Percentiles rank a stretch among this genome's conserved stretches.
Evolutionary conservation across 78 protist species (phyloP).

Genomic region (Dictyostelium purpureum): DNA sequence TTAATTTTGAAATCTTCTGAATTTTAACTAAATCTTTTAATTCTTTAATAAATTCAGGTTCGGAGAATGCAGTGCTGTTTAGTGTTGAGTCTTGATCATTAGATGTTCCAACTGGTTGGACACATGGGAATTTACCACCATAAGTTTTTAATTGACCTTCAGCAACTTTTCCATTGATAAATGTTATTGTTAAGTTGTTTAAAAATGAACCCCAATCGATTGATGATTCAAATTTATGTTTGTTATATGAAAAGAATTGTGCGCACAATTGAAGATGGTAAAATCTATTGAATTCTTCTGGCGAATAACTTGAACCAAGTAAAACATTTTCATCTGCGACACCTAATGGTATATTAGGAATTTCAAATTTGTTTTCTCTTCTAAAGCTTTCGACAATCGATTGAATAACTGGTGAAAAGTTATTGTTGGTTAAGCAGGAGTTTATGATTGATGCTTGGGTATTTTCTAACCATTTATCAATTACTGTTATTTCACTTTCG

Average conservation of each 20-base stretch:
- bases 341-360: not conserved
- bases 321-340: not conserved
- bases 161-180: conserved; percentile 8
- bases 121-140: not conserved
- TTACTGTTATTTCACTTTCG: not conserved
- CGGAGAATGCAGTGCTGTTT: not conserved
- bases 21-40: not conserved
- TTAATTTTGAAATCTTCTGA: not conserved
- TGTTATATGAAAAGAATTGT: not conserved
- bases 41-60: conserved; percentile 29
- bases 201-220: not conserved
- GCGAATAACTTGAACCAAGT: not conserved
- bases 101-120: not conserved
- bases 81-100: not conserved
- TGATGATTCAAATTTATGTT: not conserved
- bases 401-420: not conserved
- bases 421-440: not conserved
- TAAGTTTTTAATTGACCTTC: not conserved
- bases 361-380: not conserved
- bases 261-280: not conserved
- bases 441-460: not conserved
- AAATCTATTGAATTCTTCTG: not conserved
- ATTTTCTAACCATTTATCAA: conserved; percentile 16
- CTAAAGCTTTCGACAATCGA: not conserved
- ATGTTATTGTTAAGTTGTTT: not conserved